A percentile compares a stretch with the other conserved stretches of the same genome.
These are phyloP conservation scores for Pneumocystis sp. DNA, from an alignment of 1,139 yeast genomes.

Conservation along the genomic window DNA sequence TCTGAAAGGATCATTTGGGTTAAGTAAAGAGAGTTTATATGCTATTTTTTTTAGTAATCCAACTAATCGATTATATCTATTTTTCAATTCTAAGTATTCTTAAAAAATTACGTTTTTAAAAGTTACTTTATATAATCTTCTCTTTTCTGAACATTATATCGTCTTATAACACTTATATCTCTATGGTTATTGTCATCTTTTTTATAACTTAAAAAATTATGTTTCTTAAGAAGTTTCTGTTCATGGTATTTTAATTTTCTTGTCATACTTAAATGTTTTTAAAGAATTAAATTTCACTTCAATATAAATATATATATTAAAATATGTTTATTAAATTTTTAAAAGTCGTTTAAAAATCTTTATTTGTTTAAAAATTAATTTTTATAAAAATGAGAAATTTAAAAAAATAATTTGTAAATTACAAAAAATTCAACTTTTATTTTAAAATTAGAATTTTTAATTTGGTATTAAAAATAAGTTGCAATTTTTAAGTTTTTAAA, in stretches of 20 bases:
- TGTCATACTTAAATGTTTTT: neutral
- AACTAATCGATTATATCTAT: constrained; percentile 28
- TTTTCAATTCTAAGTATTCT: neutral
- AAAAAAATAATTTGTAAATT: too few relatives aligned
- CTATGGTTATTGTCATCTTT: constrained; percentile 91
- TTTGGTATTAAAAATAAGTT: too few relatives aligned
- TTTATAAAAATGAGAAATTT: too few relatives aligned
- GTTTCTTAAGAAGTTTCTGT: constrained; percentile 84
- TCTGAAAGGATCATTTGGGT: constrained; percentile 74
- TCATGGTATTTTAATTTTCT: constrained; percentile 86
- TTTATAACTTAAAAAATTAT: constrained; percentile 84
- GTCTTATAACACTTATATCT: constrained; percentile 88
- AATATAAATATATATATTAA: neutral
- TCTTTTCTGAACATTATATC: constrained; percentile 82
- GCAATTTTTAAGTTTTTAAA: too few relatives aligned
- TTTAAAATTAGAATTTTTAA: too few relatives aligned
- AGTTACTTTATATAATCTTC: constrained; percentile 71
- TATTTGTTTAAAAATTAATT: too few relatives aligned
- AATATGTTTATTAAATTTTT: neutral
- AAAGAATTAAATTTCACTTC: neutral
- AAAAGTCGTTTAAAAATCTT: too few relatives aligned
- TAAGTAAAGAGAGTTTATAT: constrained; percentile 64
- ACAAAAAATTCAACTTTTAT: too few relatives aligned
- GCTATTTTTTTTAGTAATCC: constrained; percentile 84
- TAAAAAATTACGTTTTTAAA: neutral